Conservation (phyloP, 139 green algal species). For the Volvox reticuliferus region DNA sequence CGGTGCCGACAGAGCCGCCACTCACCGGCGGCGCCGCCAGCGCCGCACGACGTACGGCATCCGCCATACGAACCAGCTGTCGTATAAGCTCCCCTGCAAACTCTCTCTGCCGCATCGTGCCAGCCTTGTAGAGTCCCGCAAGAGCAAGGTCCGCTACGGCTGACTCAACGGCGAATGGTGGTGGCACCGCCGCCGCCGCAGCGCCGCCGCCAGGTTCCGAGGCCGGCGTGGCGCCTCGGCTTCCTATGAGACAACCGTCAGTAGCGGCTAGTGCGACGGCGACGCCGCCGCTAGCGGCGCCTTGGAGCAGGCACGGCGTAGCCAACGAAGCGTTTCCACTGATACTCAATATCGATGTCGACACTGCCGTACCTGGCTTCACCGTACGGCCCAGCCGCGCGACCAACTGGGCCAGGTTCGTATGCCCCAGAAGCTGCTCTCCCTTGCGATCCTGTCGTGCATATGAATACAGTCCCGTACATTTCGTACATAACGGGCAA, state of each 20-base stretch:
- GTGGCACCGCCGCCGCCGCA: not conserved
- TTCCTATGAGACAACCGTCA: not conserved
- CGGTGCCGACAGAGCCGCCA: not conserved
- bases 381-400: conserved; percentile 23
- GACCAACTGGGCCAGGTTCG: conserved; percentile 42
- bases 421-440: conserved; percentile 44
- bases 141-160: conserved; percentile 53
- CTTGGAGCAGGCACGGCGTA: too few relatives aligned
- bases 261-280: too few relatives aligned
- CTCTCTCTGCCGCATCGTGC: conserved; percentile 50
- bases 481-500: too few relatives aligned
- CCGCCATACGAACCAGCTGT: conserved; percentile 53
- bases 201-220: not conserved
- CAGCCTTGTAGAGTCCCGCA: conserved; percentile 53
- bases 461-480: too few relatives aligned
- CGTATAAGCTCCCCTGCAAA: conserved; percentile 60
- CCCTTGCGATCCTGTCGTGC: conserved; percentile 47
- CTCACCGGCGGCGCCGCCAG: not conserved
- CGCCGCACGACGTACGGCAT: conserved; percentile 39
- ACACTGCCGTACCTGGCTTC: not conserved
- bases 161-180: conserved; percentile 51
- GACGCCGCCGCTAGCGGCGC: not conserved
- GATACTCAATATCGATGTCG: too few relatives aligned
- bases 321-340: too few relatives aligned
- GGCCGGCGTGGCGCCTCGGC: not conserved